phyloP scores from a whole-genome alignment of 169 alveolate genomes.

The Babesia caballi region DNA sequence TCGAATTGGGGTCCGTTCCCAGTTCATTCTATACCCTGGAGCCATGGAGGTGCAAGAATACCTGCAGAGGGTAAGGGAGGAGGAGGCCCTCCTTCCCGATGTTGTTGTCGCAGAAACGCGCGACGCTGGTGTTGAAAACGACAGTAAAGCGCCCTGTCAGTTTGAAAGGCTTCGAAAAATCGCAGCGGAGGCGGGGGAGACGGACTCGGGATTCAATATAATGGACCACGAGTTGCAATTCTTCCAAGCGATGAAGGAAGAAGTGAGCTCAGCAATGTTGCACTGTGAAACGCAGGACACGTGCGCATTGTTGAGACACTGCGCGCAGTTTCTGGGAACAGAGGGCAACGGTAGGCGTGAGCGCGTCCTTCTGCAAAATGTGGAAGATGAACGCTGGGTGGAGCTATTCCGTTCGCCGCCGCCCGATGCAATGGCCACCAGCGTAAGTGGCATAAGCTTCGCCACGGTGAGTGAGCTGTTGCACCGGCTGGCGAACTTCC shows the following conservation, averaged over 20 bases:
- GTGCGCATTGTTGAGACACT: constrained; percentile 4
- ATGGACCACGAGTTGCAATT: constrained; percentile 25
- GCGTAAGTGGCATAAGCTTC: constrained; percentile 40
- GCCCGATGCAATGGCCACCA: constrained; percentile 17
- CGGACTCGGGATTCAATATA: constrained; percentile 24
- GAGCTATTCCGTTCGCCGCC: constrained; percentile 16
- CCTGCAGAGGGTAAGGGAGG: constrained; percentile 39
- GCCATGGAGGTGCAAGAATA: constrained; percentile 51
- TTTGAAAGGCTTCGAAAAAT: constrained; percentile 41
- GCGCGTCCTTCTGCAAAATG: background rate
- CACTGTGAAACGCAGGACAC: background rate
- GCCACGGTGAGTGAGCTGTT: constrained; percentile 30
- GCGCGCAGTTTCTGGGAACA: background rate
- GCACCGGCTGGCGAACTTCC: constrained; percentile 15
- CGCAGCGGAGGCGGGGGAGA: constrained; percentile 20
- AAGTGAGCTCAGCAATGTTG: background rate
- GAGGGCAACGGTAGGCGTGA: background rate
- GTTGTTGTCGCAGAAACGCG: constrained; percentile 17
- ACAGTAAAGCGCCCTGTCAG: constrained; percentile 20
- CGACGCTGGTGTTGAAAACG: background rate
- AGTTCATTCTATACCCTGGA: background rate
- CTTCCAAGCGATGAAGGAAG: constrained; percentile 37
- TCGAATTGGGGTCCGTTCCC: background rate
- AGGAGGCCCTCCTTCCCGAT: constrained; percentile 37
- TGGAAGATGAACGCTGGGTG: constrained; percentile 19